Base-by-base conservation (phyloP, 75 land plant genomes). In the Cunninghamia lanceolata region DNA sequence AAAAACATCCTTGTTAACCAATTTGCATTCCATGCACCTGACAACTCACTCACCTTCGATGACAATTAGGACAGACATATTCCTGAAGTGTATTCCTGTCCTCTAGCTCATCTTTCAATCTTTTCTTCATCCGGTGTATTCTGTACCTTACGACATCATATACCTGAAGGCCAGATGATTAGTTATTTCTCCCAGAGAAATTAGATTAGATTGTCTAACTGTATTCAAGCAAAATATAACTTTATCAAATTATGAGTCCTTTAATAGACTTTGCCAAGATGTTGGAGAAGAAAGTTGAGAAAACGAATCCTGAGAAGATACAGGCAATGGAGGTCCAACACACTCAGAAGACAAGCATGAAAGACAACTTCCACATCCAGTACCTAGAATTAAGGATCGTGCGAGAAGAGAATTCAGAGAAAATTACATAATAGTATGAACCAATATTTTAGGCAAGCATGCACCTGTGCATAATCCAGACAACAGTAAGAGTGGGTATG, bases 401-500 rank as follows among this genome's bases (percentile, higher is more conserved):
- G 11, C 53, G 1, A 50, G 53, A 50, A 50, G 14, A 50, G 16
- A 16, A 50, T 50, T 50, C 50, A 10, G 53, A 50, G 53, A n/a
- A n/a, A n/a, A n/a, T n/a, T 25, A 63, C 7, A n/a, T 63, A 63
- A 5, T 63, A 63, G n/a, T 63, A 6, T 25, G 68, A 21, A 59
- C 5, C 30, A 28, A 28, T 56, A 47, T 35, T 35, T 36, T 43
- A 53, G 17, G 21, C 38, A 66, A 19, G 30, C 84, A 38, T n/a
- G 10, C 70, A 95, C 99, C 99, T 97, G 99, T 38, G 99, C 94
- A 91, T 98, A 98, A 88, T 98, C 99, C 71, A 98, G 80, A 75
- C 99, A 98, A 92, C 99, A 98, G 84, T 98, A 98, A 59, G 99
- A 98, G 83, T 96, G 98, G 19, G 95, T 93, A 83, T 96, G 99